Base-by-base conservation (phyloP, 73 alveolate species). In the Paramecium octaurelia region DNA sequence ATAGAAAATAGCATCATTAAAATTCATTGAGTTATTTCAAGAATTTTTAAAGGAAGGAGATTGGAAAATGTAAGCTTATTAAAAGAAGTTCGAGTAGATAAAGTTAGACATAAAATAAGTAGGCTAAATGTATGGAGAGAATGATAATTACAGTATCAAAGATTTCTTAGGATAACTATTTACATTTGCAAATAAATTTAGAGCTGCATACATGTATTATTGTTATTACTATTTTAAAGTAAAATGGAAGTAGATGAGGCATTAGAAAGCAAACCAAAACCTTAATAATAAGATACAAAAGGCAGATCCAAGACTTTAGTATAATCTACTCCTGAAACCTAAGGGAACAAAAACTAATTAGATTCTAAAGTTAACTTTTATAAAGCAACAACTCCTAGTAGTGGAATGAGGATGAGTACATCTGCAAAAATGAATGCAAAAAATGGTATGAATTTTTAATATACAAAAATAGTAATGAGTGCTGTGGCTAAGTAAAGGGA, bases 171-270 rank as follows among this genome's bases (percentile, higher is more conserved):
- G 48, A 31, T 11, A 40, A 23, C 46, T 80, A 42, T 44, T 43
- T 44, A 42, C 70, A 42, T 80, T 80, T 80, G 91, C 91, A 1
- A 80, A 80, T 48, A 80, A 80, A 24, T 80, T 80, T 43, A 80
- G 91, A 48, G 16, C 57, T 43, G 57, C 91, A 2, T 80, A 80
- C 24, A 80, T 80, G 91, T 75, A 75, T 68, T 73, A n/a, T 43
- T 44, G 44, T 43, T 11, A 42, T 44, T 11, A 18, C 5, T 6
- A 77, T 24, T 24, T 5, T 20, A 20, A 14, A 80, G 91, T 31
- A 80, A 80, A 80, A 80, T 80, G 76, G 91, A 80, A 27, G 91
- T 80, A 44, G 91, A 80, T 80, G 91, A 80, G 29, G 70, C 91
- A 80, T 42, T 48, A 80, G 91, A 80, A 44, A 31, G 16, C 2